Conservation (phyloP, 139 green algal species). For the Chlorella sp. region DNA sequence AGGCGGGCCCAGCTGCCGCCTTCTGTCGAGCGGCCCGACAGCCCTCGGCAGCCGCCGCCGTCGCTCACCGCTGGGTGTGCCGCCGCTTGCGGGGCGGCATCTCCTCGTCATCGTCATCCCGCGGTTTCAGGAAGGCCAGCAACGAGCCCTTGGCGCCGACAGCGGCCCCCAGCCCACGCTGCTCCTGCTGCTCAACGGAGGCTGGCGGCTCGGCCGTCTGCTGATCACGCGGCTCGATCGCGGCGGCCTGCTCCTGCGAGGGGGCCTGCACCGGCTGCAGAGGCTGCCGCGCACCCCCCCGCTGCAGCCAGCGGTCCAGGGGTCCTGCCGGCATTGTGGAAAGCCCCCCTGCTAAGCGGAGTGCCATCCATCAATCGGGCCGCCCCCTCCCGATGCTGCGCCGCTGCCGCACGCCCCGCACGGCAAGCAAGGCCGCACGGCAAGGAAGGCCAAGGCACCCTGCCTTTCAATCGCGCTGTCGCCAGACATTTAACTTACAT, state of each 20-base stretch:
- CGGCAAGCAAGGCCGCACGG: no score
- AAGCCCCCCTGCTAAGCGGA: no score
- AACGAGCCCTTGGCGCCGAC: neutral
- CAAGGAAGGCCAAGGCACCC: no score
- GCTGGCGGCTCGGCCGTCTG: neutral
- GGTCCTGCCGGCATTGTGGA: neutral
- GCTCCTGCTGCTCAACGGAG: neutral
- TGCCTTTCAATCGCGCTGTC: no score
- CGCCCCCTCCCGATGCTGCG: no score
- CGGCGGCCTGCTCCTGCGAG: neutral
- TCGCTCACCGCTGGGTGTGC: neutral
- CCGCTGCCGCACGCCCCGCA: no score
- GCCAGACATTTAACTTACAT: no score
- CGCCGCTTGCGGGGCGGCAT: neutral
- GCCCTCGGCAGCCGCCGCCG: no score
- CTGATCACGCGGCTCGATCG: neutral
- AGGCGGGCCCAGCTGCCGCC: no score
- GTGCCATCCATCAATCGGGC: no score
- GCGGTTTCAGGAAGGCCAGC: no score
- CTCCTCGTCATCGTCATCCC: neutral
- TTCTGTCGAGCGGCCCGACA: no score
- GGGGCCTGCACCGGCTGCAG: neutral
- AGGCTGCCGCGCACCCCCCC: neutral
- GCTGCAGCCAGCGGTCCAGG: slow-evolving; percentile 23
- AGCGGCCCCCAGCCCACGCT: neutral